Evolutionary conservation across 441 rosid species (phyloP), one percentile per base, ranked within the genome.

Genomic region (Erodium texanum): DNA sequence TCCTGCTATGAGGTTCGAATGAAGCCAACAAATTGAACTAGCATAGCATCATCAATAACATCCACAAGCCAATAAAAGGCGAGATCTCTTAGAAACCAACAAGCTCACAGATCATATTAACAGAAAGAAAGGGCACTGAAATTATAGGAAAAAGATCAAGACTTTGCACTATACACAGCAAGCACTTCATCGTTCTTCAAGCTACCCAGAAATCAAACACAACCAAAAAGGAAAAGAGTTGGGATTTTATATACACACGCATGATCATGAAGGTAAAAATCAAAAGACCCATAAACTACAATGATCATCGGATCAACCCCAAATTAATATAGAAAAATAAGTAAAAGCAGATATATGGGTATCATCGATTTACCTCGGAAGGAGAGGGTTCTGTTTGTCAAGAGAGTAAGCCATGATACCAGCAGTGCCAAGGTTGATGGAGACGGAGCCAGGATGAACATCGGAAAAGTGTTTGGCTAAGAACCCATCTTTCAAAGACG

Each of bases 391-490:
- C 77, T 83, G 93, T 65, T 75, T 82, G 10, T 86, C 77, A 62
- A 82, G 80, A 6, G 98, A 84, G 85, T 89, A 88, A 69, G 91
- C 87, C 19, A 94, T 66, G 75, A 82, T 24, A 59, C 97, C 99
- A 68, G 98, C 71, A 16, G 93, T 65, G 72, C 91, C 97, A 41
- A 94, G 86, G 77, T 82, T 89, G 82, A 89, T 81, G 20, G 81
- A 80, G 70, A 92, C 88, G 8, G 90, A 73, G 54, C 76, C 77
- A 12, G 98, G 84, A 73, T 86, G 79, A 10, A 69, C 24, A 45
- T 85, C 69, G 19, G 77, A 75, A 71, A 92, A 89, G 48, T 88
- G 88, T 56, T 82, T 82, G 2, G 82, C 81, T 82, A 94, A 82
- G 66, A 77, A 79, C 10, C 85, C 91, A 75, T 89, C 84, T 79